Conservation (phyloP, 1,139 yeast species). For the Diutina siamensis region DNA sequence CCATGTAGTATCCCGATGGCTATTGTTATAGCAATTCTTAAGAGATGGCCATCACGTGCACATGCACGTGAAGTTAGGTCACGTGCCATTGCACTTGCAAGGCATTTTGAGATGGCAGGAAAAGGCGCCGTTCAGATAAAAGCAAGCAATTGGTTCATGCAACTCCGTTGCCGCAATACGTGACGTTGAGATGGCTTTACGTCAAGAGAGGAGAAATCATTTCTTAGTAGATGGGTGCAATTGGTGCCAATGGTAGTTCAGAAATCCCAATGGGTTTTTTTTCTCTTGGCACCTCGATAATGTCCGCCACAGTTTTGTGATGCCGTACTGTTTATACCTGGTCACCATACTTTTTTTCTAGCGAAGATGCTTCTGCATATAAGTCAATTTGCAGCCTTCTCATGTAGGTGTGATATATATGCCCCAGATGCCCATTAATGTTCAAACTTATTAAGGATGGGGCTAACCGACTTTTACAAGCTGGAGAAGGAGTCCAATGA, state of each 20-base stretch:
- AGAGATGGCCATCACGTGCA: too few relatives aligned
- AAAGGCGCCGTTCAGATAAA: not conserved
- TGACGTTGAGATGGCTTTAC: too few relatives aligned
- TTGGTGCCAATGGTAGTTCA: not conserved
- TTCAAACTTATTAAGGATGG: constrained; percentile 10
- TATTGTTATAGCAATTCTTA: too few relatives aligned
- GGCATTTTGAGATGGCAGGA: not conserved
- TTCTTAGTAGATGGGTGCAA: not conserved
- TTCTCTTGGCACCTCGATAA: too few relatives aligned
- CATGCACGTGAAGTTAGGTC: not conserved
- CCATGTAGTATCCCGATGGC: too few relatives aligned
- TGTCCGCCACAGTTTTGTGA: not conserved
- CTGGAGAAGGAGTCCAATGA: constrained; percentile 10
- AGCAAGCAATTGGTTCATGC: not conserved
- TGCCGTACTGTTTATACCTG: too few relatives aligned
- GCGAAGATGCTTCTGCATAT: not conserved
- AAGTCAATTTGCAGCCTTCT: not conserved
- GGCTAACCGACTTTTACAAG: constrained; percentile 10
- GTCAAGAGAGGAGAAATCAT: too few relatives aligned
- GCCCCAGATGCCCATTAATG: not conserved
- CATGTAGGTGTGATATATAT: not conserved
- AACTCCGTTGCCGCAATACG: too few relatives aligned
- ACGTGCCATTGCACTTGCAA: not conserved
- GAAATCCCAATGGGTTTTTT: too few relatives aligned
- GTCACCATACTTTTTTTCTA: not conserved